These are phyloP conservation scores for Syzygium aqueum DNA, from an alignment of 345 rosid species.

Conservation along the genomic window DNA sequence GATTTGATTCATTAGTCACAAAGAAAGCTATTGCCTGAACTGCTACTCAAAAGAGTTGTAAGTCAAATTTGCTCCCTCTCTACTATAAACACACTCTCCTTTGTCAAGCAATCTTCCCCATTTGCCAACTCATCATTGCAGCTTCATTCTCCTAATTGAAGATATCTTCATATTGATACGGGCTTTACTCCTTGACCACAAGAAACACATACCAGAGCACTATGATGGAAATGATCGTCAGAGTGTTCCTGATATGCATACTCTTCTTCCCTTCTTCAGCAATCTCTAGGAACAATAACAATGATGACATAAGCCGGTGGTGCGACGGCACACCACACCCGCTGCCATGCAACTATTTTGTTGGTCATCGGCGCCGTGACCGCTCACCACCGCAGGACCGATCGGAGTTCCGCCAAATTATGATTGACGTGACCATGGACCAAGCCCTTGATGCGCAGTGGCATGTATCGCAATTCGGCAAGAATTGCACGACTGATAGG, in stretches of 20 bases:
- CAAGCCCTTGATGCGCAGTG: constrained; percentile 14
- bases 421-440: neutral
- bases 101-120: neutral
- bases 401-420: constrained; percentile 13
- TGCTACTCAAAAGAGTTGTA: neutral
- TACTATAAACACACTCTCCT: neutral
- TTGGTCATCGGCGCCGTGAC: constrained; percentile 4
- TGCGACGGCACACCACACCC: constrained; percentile 35
- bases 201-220: neutral
- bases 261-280: neutral
- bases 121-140: neutral
- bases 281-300: neutral
- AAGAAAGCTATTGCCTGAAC: neutral
- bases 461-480: constrained; percentile 12
- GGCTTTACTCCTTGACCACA: neutral
- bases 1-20: neutral
- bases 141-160: neutral
- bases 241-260: neutral
- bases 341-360: constrained; percentile 21
- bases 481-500: constrained; percentile 11
- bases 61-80: neutral
- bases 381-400: constrained; percentile 1
- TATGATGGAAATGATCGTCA: neutral
- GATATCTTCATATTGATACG: neutral
- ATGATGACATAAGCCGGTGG: constrained; percentile 10